Conservation (phyloP, 176 grass and related monocot species). For the Rhynchospora tenuis region DNA sequence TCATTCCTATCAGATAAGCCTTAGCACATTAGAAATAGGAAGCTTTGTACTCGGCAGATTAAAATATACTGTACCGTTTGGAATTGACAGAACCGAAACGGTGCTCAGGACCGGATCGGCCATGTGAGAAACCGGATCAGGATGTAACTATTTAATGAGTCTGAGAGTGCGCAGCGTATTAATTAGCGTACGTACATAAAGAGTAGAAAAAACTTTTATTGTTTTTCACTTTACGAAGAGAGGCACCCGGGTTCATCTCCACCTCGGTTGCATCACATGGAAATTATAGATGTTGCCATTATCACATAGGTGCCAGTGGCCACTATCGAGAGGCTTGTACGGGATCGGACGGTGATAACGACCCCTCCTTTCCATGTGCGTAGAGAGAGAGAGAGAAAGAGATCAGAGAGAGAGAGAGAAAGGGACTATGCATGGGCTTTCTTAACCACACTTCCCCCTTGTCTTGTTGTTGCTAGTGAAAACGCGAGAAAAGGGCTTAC, state of each 20-base stretch:
- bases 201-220: not conserved
- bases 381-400: slow-evolving; percentile 17
- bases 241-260: not conserved
- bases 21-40: too few relatives aligned
- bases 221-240: not conserved
- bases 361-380: slow-evolving; percentile 26
- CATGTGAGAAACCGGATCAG: not conserved
- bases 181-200: not conserved
- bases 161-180: slow-evolving; percentile 13
- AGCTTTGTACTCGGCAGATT: not conserved
- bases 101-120: not conserved
- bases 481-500: not conserved
- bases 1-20: too few relatives aligned
- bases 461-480: slow-evolving; percentile 16
- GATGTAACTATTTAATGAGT: not conserved
- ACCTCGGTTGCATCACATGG: slow-evolving; percentile 20
- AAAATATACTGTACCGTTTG: not conserved
- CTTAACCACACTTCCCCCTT: slow-evolving; percentile 6
- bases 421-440: slow-evolving; percentile 22
- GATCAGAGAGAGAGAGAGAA: slow-evolving; percentile 10
- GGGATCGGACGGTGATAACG: slow-evolving; percentile 32
- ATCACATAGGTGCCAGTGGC: slow-evolving; percentile 27
- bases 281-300: slow-evolving; percentile 14
- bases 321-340: slow-evolving; percentile 18
- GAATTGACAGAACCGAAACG: not conserved